Base-by-base conservation (phyloP, 2,329 filamentous ascomycete species). In the Drechslerella dactyloides region DNA sequence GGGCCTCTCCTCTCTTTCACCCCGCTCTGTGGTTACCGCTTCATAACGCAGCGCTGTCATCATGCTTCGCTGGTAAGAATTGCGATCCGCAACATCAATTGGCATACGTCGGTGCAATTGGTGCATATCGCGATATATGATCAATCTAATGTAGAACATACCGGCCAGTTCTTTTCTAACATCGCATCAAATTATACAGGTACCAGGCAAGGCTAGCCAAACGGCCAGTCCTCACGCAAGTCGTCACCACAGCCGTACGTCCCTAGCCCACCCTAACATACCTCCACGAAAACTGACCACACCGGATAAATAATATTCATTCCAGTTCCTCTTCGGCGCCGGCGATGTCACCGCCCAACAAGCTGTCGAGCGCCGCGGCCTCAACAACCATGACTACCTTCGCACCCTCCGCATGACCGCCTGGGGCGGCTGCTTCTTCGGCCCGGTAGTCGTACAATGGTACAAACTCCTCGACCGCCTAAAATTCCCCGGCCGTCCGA, bases 331-430 rank as follows among this genome's bases (percentile, higher is more conserved):
- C 74, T 99, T 97, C 79, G 93, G 90, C 68, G 90, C 92, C 13
- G 94, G 94, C 77, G 94, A 99, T 82, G 84, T 89, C 72, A 88
- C 96, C 75, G 91, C 94, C 40, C 94, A 99, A 81, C 93, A 97
- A 81, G 84, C 87, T 37, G 90, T 99, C 69, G 93, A 97, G 82
- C 88, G 87, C 80, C 88, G 85, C 77, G 93, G 92, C 17, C 75
- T 90, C 24, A 81, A 88, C 76, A 89, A 90, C 75, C 93, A 99
- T 79, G 89, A 93, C 77, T 77, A 87, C 40, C 81, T 82, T 27
- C 86, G 90, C 59, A 93, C 90, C 30, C 87, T 84, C 10, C 87
- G 90, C 76, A 94, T 96, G 90, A 87, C 87, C 48, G 81, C 89
- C 69, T 94, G 94, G 79, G 90, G 90, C 74, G 90, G 90, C 74